Base-by-base conservation (phyloP, 768 basidiomycete species). In the Coprinopsis strossmayeri region DNA sequence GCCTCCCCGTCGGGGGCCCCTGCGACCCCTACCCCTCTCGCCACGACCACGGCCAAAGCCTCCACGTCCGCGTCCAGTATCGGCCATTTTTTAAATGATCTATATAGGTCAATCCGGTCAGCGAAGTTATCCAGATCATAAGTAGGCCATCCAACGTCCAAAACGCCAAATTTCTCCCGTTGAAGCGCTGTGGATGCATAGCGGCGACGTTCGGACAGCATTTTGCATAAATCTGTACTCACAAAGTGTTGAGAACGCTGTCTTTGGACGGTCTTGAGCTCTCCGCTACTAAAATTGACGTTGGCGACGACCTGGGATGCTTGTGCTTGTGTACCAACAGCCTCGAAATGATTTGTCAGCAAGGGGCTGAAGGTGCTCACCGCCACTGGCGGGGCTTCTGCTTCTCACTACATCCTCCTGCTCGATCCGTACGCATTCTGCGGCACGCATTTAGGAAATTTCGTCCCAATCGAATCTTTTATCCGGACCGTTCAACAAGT, bases 1-100 rank as follows among this genome's bases (percentile, higher is more conserved):
- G 51, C 90, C 91, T 50, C 95, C 96, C 59, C 95, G 87, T 60
- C 96, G 86, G 58, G 91, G 88, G 43, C 94, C 87, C 52, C 90
- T 81, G 48, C 91, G 82, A 49, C 91, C 88, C 58, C 91, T 82
- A 54, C 91, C 89, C 54, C 91, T 82, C 55, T 90, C 91, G 64
- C 94, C 93, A 60, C 94, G 87, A 67, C 89, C 89, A 66, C 91
- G 86, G 68, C 82, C 85, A 68, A 89, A 88, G 63, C 78, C 78
- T 63, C 78, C 77, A 64, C 85, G 82, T 68, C 79, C 79, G 62
- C 82, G 64, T 69, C 71, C 74, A 69, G 84, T 69, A 68, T 92
- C 91, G 73, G 91, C 89, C 89, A 91, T 91, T 43, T 64, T 64
- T 56, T 68, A 59, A 63, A 56, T 9, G 18, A 32, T 53, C 56